Evolutionary conservation across 169 alveolate genomes (phyloP).

Genomic region (Plasmodium chabaudi): DNA sequence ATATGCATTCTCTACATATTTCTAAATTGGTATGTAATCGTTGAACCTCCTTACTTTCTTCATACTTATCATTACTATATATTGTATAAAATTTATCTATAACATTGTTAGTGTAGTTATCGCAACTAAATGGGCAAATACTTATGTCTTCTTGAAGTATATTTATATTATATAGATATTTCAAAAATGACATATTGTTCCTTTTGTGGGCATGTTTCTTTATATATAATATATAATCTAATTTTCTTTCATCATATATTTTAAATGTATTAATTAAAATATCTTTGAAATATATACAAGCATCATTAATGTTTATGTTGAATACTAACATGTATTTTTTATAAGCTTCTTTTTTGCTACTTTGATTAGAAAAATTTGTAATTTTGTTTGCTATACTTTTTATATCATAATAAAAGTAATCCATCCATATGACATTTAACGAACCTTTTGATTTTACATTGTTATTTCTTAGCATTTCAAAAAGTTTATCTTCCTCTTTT

Average conservation of each 20-base stretch:
- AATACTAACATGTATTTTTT: constrained; percentile 16
- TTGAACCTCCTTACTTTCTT: neutral
- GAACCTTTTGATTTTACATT: constrained; percentile 8
- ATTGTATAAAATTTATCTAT: constrained; percentile 30
- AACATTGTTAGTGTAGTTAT: constrained; percentile 18
- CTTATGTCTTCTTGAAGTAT: neutral
- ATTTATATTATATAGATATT: neutral
- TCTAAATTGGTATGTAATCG: constrained; percentile 19
- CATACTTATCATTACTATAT: neutral
- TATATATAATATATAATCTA: constrained; percentile 20
- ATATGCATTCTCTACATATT: constrained; percentile 27
- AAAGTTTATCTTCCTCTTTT: constrained; percentile 37
- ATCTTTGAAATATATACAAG: constrained; percentile 19
- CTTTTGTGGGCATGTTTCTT: neutral
- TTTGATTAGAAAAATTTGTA: constrained; percentile 9
- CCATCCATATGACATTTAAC: constrained; percentile 42
- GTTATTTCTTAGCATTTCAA: constrained; percentile 24
- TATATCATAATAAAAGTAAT: constrained; percentile 44
- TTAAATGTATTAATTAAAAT: constrained; percentile 11
- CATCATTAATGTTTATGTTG: constrained; percentile 46
- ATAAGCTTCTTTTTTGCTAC: neutral
- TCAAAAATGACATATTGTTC: neutral
- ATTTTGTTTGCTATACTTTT: constrained; percentile 43
- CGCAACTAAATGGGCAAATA: constrained; percentile 11
- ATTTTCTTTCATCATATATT: constrained; percentile 40